Conservation (phyloP, 1,284 basidiomycete species). For the Pholiota adiposa region DNA sequence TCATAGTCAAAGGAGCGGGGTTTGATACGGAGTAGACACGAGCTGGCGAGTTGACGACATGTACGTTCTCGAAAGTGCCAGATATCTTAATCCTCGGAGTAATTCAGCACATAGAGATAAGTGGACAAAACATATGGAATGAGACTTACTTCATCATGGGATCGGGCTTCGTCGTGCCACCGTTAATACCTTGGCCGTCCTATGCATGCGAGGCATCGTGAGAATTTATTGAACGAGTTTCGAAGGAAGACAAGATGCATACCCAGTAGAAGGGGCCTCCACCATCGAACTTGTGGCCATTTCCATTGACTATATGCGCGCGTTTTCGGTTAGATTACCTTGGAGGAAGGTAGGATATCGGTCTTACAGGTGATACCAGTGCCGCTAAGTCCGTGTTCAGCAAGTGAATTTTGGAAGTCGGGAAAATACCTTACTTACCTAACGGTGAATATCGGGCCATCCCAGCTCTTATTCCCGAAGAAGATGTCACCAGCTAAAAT, state of each 20-base stretch:
- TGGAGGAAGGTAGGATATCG: neutral
- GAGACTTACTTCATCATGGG: conserved; percentile 48
- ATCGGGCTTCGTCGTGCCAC: conserved; percentile 42
- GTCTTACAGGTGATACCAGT: conserved; percentile 42
- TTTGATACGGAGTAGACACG: conserved; percentile 38
- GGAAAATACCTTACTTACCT: no score
- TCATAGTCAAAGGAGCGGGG: conserved; percentile 40
- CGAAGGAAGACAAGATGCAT: conserved; percentile 13
- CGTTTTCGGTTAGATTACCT: neutral
- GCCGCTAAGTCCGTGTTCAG: conserved; percentile 33
- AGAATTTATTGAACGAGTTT: conserved; percentile 32
- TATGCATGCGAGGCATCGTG: neutral
- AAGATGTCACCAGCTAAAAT: conserved; percentile 39
- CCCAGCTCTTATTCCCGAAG: conserved; percentile 45
- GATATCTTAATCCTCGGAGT: conserved; percentile 37
- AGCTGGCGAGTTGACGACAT: conserved; percentile 47
- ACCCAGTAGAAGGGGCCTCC: conserved; percentile 48
- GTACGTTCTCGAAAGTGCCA: conserved; percentile 38
- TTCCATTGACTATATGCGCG: conserved; percentile 43
- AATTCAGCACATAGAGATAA: conserved; percentile 28
- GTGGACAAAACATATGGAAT: neutral
- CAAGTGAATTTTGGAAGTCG: no score
- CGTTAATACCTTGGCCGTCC: conserved; percentile 46
- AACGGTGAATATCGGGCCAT: conserved; percentile 45
- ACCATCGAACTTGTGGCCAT: conserved; percentile 47